A percentile compares a stretch with the other conserved stretches of the same genome.
phyloP scores from a whole-genome alignment of 176 grass and related monocot genomes.

The Saccharum spontaneum region DNA sequence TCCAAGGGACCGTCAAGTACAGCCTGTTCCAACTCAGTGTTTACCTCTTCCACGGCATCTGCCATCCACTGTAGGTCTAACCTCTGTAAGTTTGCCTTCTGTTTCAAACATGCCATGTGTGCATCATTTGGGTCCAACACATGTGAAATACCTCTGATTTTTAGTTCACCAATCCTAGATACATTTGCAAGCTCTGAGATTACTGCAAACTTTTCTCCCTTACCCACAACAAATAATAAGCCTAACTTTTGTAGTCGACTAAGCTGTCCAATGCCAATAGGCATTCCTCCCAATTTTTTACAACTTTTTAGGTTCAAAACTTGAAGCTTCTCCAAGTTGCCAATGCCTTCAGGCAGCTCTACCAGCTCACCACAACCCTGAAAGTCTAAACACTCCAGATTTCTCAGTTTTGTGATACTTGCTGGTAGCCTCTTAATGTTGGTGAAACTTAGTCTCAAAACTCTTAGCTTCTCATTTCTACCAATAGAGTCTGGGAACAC shows the following conservation, averaged over 20 bases:
- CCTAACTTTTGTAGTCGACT: not conserved
- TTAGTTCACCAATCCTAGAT: not conserved
- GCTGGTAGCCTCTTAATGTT: not conserved
- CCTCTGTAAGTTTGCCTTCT: not conserved
- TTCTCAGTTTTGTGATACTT: not conserved
- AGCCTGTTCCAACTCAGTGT: too few species aligned
- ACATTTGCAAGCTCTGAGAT: slow-evolving; percentile 3
- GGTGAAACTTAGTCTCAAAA: not conserved
- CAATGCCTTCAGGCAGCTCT: not conserved
- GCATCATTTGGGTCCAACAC: not conserved
- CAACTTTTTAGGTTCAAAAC: not conserved
- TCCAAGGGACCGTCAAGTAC: too few species aligned
- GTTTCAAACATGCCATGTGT: not conserved
- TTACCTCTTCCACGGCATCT: too few species aligned
- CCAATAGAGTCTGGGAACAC: not conserved
- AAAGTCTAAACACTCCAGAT: not conserved
- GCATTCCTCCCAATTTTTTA: not conserved
- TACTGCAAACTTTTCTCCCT: not conserved
- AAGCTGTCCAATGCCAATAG: not conserved
- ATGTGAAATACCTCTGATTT: not conserved
- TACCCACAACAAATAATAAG: slow-evolving; percentile 8
- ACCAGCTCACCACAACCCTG: rapidly evolving
- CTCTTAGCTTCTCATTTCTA: not conserved
- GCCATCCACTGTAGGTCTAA: not conserved
- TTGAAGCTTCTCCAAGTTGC: not conserved